These are phyloP conservation scores for Rugosomyces carneus DNA, from an alignment of 1,284 basidiomycete genomes.

Conservation along the genomic window DNA sequence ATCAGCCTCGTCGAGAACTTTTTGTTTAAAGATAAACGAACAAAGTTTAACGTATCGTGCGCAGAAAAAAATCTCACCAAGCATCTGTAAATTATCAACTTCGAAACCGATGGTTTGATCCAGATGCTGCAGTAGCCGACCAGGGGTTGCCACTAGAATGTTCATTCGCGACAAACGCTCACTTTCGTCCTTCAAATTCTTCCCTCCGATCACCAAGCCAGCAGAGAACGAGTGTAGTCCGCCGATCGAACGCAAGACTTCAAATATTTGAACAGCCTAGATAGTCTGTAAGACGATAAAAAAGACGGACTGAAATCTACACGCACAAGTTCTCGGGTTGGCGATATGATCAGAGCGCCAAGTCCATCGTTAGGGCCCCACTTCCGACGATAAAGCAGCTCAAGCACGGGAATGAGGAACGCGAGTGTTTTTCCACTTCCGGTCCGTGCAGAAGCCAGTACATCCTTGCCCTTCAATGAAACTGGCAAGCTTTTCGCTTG, in stretches of 20 bases:
- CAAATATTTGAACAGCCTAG: slow-evolving; percentile 49
- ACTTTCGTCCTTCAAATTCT: slow-evolving; percentile 90
- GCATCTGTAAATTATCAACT: slow-evolving; percentile 81
- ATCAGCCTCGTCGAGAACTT: slow-evolving; percentile 96
- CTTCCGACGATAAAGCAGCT: slow-evolving; percentile 85
- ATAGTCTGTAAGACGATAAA: neutral
- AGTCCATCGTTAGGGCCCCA: slow-evolving; percentile 97
- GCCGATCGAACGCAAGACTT: slow-evolving; percentile 89
- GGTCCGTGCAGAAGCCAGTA: slow-evolving; percentile 92
- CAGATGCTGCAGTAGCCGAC: slow-evolving; percentile 93
- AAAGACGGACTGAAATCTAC: slow-evolving; percentile 18
- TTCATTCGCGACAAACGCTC: slow-evolving; percentile 92
- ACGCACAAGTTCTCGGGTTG: slow-evolving; percentile 85
- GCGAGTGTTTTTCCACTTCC: slow-evolving; percentile 97
- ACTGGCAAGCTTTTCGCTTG: slow-evolving; percentile 91
- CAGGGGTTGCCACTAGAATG: slow-evolving; percentile 95
- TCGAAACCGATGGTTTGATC: slow-evolving; percentile 97
- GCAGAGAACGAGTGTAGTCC: slow-evolving; percentile 90
- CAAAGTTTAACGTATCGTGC: too few species aligned
- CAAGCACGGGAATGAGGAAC: slow-evolving; percentile 91
- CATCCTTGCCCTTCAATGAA: slow-evolving; percentile 91
- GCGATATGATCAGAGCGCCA: slow-evolving; percentile 91
- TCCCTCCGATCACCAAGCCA: slow-evolving; percentile 94
- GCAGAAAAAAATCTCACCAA: too few species aligned
- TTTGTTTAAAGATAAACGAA: too few species aligned